A percentile compares a stretch with the other conserved stretches of the same genome.
Conservation (phyloP, 2,329 filamentous ascomycete species). For the Ophiostoma montium region DNA sequence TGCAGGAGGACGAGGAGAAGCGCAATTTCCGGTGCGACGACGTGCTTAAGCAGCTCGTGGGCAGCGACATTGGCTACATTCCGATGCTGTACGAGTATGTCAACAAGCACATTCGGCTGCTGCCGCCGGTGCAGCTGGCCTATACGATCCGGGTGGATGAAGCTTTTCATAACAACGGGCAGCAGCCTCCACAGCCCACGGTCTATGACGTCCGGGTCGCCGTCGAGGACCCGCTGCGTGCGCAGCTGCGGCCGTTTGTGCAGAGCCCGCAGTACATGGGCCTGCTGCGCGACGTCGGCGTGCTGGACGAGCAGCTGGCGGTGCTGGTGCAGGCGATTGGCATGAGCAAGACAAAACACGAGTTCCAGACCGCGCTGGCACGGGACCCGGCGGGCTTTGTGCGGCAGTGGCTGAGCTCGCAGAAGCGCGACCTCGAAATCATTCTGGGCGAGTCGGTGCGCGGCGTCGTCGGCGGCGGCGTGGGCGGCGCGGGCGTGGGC, state of each 20-base stretch:
- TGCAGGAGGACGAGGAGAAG: conserved; percentile 93
- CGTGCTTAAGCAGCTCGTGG: conserved; percentile 63
- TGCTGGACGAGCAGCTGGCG: conserved; percentile 74
- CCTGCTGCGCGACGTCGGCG: conserved; percentile 61
- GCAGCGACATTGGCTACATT: conserved; percentile 66
- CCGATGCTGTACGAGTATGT: conserved; percentile 74
- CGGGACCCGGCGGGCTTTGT: conserved; percentile 77
- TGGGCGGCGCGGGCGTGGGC: conserved; percentile 16
- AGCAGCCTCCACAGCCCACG: conserved; percentile 44
- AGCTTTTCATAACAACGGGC: conserved; percentile 53
- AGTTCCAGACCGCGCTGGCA: conserved; percentile 67
- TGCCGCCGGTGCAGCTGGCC: conserved; percentile 68
- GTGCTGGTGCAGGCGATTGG: conserved; percentile 69
- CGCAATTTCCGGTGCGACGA: conserved; percentile 85
- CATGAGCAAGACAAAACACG: conserved; percentile 78
- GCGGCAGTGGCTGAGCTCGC: conserved; percentile 75
- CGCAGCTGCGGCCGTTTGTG: conserved; percentile 49
- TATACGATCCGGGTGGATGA: conserved; percentile 93
- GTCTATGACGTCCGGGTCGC: conserved; percentile 82
- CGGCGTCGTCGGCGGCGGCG: conserved; percentile 28
- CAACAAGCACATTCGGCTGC: conserved; percentile 59
- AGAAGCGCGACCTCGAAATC: conserved; percentile 80
- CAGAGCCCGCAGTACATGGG: conserved; percentile 55
- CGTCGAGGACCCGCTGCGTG: conserved; percentile 68
- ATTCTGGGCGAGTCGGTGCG: conserved; percentile 69